Percentiles rank a stretch among this genome's conserved stretches.
These are phyloP conservation scores for Sphagnum tenellum DNA, from an alignment of 225 moss, liverwort and hornwort species.

Conservation along the genomic window DNA sequence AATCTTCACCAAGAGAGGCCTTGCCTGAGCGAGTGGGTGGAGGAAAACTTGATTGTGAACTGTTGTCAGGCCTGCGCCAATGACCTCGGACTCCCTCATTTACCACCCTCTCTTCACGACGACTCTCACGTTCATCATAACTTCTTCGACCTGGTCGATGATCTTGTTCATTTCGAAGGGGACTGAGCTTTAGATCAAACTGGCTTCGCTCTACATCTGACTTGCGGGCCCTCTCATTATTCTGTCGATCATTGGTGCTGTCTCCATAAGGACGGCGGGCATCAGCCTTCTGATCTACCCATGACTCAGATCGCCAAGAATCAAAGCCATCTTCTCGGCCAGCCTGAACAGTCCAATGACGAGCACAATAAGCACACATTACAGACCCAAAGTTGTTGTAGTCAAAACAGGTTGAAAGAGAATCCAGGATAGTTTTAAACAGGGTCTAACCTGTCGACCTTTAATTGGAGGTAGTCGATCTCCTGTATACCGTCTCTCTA, in stretches of 20 bases:
- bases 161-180: constrained; percentile 23
- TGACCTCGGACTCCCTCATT: constrained; percentile 50
- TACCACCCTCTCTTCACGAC: constrained; percentile 60
- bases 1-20: constrained; percentile 71
- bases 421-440: no score
- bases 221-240: constrained; percentile 33
- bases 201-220: constrained; percentile 42
- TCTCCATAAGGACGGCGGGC: constrained; percentile 33
- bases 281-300: constrained; percentile 13
- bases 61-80: constrained; percentile 56
- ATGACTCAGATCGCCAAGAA: constrained; percentile 23
- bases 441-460: constrained; percentile 56
- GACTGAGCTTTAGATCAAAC: constrained; percentile 36
- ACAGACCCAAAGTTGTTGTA: no score
- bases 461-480: constrained; percentile 45
- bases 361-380: no score
- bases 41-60: constrained; percentile 8
- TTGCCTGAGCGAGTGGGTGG: constrained; percentile 74
- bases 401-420: constrained; percentile 1
- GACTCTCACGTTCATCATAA: constrained; percentile 71
- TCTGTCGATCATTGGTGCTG: constrained; percentile 15
- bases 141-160: constrained; percentile 39
- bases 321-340: constrained; percentile 38
- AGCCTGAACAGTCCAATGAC: constrained; percentile 8
- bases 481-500: constrained; percentile 68